Evolutionary conservation across 768 basidiomycete species (phyloP).

Genomic region (Holtermannia corniformis): DNA sequence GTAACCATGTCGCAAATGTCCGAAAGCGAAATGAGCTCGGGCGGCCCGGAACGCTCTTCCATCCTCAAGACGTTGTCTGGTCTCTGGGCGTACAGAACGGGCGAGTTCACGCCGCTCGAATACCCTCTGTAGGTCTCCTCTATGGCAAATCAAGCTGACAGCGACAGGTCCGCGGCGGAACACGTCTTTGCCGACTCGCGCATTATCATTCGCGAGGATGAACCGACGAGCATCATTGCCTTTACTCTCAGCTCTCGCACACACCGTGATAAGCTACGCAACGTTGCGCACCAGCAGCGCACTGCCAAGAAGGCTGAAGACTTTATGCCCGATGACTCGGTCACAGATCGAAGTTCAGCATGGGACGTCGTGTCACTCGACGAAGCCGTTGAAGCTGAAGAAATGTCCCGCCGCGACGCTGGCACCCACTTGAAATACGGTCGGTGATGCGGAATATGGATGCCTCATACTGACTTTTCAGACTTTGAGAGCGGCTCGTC

Average conservation of each 20-base stretch:
- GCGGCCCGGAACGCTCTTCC: conserved; percentile 58
- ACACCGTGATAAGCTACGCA: conserved; percentile 40
- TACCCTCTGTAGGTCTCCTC: conserved; percentile 48
- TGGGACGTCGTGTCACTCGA: conserved; percentile 90
- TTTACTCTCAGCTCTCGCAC: conserved; percentile 56
- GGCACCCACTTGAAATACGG: conserved; percentile 42
- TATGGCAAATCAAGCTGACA: not conserved
- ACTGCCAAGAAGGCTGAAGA: conserved; percentile 52
- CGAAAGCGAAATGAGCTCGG: conserved; percentile 44
- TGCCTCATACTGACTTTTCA: conserved; percentile 37
- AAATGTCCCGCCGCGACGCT: conserved; percentile 18
- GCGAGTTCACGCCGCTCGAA: conserved; percentile 49
- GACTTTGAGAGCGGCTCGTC: conserved; percentile 84
- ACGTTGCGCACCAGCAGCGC: conserved; percentile 12
- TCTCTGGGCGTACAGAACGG: conserved; percentile 58
- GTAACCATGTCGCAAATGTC: conserved; percentile 30
- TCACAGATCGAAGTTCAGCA: conserved; percentile 72
- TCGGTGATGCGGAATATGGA: conserved; percentile 8
- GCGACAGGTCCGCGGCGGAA: conserved; percentile 46
- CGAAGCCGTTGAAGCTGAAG: conserved; percentile 41
- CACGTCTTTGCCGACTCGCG: conserved; percentile 90
- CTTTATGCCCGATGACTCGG: conserved; percentile 84
- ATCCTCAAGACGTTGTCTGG: conserved; percentile 75
- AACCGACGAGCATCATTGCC: conserved; percentile 95
- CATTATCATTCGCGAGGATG: conserved; percentile 90